Percentiles rank a stretch among this genome's conserved stretches.
Conservation (phyloP, 257 asterid species). For the Lantana camara region DNA sequence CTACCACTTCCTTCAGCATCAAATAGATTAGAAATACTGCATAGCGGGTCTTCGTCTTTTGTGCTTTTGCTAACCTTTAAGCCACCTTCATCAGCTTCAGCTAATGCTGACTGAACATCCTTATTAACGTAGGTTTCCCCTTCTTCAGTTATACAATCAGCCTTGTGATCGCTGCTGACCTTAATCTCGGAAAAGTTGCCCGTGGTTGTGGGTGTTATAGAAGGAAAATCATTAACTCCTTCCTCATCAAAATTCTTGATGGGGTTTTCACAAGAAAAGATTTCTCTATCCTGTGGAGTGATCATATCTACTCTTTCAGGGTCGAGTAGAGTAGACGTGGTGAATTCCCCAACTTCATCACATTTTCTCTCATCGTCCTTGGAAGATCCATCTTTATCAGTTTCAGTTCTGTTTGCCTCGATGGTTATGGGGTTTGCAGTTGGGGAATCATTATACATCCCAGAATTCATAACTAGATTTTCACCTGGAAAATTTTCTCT, state of each 20-base stretch:
- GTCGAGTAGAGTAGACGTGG: slow-evolving; percentile 21
- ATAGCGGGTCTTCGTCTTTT: slow-evolving; percentile 2
- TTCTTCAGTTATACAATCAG: slow-evolving; percentile 28
- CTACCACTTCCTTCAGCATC: slow-evolving; percentile 24
- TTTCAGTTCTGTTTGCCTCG: slow-evolving; percentile 11
- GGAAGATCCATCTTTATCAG: slow-evolving; percentile 23
- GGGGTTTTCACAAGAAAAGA: slow-evolving; percentile 19
- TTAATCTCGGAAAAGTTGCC: background rate
- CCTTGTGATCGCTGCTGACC: slow-evolving; percentile 14
- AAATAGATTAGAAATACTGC: slow-evolving; percentile 19
- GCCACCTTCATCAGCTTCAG: slow-evolving; percentile 25
- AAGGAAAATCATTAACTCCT: slow-evolving; percentile 21
- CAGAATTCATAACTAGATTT: slow-evolving; percentile 4
- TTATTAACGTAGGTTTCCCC: background rate
- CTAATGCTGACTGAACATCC: slow-evolving; percentile 7
- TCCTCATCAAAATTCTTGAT: slow-evolving; percentile 16
- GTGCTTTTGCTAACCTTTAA: slow-evolving; percentile 15
- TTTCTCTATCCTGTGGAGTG: slow-evolving; percentile 23
- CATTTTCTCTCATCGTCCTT: slow-evolving; percentile 7
- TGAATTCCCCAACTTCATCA: slow-evolving; percentile 19
- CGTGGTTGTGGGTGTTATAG: slow-evolving; percentile 10
- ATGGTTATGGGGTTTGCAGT: slow-evolving; percentile 10
- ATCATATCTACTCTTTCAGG: slow-evolving; percentile 15
- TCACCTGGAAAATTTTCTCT: slow-evolving; percentile 19
- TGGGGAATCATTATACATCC: background rate